Percentiles rank a stretch among this genome's conserved stretches.
phyloP scores from a whole-genome alignment of 2,329 filamentous ascomycete genomes.

The Aspergillus ochraceoroseus region DNA sequence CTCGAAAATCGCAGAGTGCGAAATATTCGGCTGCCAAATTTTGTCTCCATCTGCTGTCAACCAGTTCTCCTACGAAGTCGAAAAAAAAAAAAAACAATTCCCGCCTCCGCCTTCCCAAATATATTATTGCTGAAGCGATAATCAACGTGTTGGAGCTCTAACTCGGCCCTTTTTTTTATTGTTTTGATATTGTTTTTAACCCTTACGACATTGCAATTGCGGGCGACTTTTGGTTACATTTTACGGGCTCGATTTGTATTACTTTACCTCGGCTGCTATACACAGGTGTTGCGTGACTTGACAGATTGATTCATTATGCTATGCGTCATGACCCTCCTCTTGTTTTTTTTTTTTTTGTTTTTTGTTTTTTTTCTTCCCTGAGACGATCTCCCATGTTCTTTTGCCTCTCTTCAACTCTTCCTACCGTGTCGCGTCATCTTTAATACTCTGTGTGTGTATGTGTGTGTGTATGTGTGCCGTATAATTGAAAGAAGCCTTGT shows the following conservation, averaged over 20 bases:
- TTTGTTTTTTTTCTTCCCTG: not conserved
- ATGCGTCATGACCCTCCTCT: not conserved
- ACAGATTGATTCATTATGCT: constrained; percentile 6
- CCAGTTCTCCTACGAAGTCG: too few species aligned
- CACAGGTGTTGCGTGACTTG: constrained; percentile 10
- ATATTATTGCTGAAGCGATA: too few species aligned
- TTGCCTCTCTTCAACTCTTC: not conserved
- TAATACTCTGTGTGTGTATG: too few species aligned
- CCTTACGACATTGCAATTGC: not conserved
- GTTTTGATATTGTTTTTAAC: not conserved
- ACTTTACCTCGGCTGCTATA: constrained; percentile 7
- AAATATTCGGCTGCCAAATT: too few species aligned
- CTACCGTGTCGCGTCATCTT: not conserved
- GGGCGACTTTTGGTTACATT: constrained; percentile 6
- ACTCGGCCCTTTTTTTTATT: not conserved
- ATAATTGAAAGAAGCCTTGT: too few species aligned
- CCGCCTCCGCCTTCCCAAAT: too few species aligned
- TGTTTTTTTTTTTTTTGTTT: too few species aligned
- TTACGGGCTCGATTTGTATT: constrained; percentile 8
- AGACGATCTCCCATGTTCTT: not conserved
- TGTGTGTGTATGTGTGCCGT: too few species aligned
- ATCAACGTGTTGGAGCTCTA: too few species aligned
- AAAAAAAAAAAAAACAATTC: too few species aligned
- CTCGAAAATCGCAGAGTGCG: too few species aligned
- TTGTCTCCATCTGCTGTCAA: too few species aligned